Percentiles rank a stretch among this genome's conserved stretches.
phyloP scores from a whole-genome alignment of 106 monocot species.

The Dioscorea dumetorum region DNA sequence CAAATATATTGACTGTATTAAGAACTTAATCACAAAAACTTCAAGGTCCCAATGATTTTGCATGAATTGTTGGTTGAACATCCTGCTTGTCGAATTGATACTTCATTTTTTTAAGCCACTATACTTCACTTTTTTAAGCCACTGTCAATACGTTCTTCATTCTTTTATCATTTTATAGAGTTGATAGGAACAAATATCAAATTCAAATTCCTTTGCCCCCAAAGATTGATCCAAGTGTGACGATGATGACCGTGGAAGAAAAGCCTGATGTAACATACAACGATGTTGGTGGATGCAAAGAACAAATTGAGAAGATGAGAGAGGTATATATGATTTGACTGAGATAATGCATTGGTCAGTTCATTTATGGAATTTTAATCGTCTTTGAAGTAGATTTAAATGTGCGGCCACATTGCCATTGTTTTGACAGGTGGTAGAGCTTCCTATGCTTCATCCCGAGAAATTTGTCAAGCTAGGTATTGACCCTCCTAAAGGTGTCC shows the following conservation, averaged over 20 bases:
- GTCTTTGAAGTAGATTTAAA: too few relatives aligned
- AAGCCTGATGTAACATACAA: slow-evolving; percentile 99
- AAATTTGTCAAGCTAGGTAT: slow-evolving; percentile 99
- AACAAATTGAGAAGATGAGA: slow-evolving; percentile 98
- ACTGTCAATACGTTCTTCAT: too few relatives aligned
- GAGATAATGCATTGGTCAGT: too few relatives aligned
- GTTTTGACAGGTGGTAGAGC: slow-evolving; percentile 70
- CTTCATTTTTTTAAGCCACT: too few relatives aligned
- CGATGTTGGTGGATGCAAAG: slow-evolving; percentile 98
- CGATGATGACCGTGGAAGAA: slow-evolving; percentile 99
- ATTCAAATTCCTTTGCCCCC: slow-evolving; percentile 99
- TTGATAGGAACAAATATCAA: slow-evolving; percentile 98
- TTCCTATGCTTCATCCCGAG: slow-evolving; percentile 99
- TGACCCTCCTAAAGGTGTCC: slow-evolving; percentile 95
- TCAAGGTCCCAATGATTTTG: too few relatives aligned
- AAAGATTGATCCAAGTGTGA: slow-evolving; percentile 99
- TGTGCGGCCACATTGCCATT: too few relatives aligned
- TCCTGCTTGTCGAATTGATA: too few relatives aligned
- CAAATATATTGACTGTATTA: too few relatives aligned
- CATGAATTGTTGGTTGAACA: too few relatives aligned
- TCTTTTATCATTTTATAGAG: slow-evolving; percentile 32
- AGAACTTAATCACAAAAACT: too few relatives aligned
- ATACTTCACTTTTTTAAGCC: too few relatives aligned
- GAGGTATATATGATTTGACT: slow-evolving; percentile 39
- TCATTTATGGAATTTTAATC: too few relatives aligned